Conservation (phyloP, 164 flowering plant genomes). For the Cinnamomum chago region DNA sequence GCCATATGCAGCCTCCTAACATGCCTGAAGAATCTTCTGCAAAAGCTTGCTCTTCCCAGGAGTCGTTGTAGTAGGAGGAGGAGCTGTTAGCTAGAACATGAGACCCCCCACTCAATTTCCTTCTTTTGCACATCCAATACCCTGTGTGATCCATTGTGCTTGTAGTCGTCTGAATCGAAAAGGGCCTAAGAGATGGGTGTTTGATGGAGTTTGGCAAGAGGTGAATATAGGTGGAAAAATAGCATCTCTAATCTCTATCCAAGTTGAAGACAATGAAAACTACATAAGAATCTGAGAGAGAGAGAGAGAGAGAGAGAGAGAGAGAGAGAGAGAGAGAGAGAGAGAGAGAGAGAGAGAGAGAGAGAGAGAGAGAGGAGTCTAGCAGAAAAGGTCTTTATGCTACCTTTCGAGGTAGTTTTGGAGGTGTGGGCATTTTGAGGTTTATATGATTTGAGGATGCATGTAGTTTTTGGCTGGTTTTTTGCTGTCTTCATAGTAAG, state of each 20-base stretch:
- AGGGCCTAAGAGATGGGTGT: neutral
- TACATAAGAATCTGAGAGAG: conserved; percentile 15
- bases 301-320: conserved; percentile 9
- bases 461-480: neutral
- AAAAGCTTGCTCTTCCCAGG: conserved; percentile 95
- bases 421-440: conserved; percentile 1
- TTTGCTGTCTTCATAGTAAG: neutral
- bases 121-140: conserved; percentile 55
- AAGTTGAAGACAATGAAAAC: conserved; percentile 20
- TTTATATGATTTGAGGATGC: neutral
- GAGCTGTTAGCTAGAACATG: conserved; percentile 9
- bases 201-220: neutral
- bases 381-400: conserved; percentile 9
- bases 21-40: conserved; percentile 78
- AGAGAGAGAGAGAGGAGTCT: conserved; percentile 1
- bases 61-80: conserved; percentile 28
- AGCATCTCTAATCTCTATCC: conserved; percentile 4
- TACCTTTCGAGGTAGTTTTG: neutral
- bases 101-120: conserved; percentile 27
- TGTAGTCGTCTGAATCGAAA: neutral
- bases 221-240: neutral
- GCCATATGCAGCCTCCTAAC: conserved; percentile 83
- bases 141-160: conserved; percentile 34
- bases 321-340: neutral
- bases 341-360: conserved; percentile 8